Base-by-base conservation (phyloP, 345 rosid species). In the Eucalyptus cloeziana region DNA sequence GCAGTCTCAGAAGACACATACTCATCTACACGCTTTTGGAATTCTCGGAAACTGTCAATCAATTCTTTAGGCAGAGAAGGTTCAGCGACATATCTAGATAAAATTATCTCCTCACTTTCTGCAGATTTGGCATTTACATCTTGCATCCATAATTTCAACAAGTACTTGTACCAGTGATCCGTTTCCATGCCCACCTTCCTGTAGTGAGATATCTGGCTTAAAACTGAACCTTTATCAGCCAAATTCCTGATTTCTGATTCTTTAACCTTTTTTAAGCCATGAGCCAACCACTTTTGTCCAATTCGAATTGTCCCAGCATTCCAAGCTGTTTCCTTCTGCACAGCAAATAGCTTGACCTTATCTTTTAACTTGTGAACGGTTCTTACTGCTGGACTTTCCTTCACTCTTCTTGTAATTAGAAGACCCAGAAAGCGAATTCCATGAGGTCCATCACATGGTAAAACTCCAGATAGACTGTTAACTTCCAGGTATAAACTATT, bases 341-440 rank as follows among this genome's bases (percentile, higher is more conserved):
- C 91, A 89, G 95, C 93, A 92, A 95, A 95, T 87, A 94, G 91
- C 90, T 90, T 91, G 40, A 96, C 95, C 88, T 96, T 97, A 88
- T 97, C 99, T 92, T 95, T 97, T 88, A 97, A 91, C 94, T 95
- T 97, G 94, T 97, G 99, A 89, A 95, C 95, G 51, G 95, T 95
- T 91, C 94, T 93, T 27, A 94, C 92, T 89, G 96, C 93, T 4
- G 96, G 96, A 91, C 93, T 93, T 89, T 95, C 96, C 90, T 89
- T 93, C 80, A 92, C 93, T 47, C 86, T 93, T 92, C 95, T 96
- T 92, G 92, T 93, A 85, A 96, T 87, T 47, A 95, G 92, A 91
- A 92, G 90, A 49, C 99, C 99, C 47, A 96, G 92, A 91, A 95
- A 96, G 91, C 94, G 93, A 93, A 94, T 91, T 51, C 95, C 95